Evolutionary conservation across 1,284 basidiomycete genomes (phyloP).

Genomic region (Cutaneotrichosporon curvatum): DNA sequence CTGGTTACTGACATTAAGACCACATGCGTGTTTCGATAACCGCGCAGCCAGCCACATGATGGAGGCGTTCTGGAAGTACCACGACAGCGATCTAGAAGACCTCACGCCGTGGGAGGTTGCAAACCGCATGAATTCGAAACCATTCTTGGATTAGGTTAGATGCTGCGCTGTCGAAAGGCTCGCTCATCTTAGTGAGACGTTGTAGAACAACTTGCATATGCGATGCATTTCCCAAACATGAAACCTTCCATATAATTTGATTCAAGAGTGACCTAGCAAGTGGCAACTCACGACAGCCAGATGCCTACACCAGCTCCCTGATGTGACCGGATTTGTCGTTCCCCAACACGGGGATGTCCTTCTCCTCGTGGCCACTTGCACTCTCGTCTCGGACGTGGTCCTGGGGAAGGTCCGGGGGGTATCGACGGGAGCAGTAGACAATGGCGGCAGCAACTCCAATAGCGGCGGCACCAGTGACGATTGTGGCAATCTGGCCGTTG

Average conservation of each 20-base stretch:
- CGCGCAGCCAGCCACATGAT: slow-evolving; percentile 25
- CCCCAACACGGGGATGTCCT: no score
- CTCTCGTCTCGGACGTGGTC: neutral
- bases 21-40: slow-evolving; percentile 42
- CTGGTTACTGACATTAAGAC: slow-evolving; percentile 15
- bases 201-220: no score
- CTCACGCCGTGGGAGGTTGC: slow-evolving; percentile 22
- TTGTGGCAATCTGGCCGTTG: slow-evolving; percentile 38
- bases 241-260: no score
- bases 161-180: no score
- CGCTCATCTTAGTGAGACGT: no score
- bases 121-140: slow-evolving; percentile 18
- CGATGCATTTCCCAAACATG: no score
- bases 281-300: no score
- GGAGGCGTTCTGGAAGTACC: slow-evolving; percentile 27
- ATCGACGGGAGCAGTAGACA: slow-evolving; percentile 24
- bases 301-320: no score
- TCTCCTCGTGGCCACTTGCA: no score
- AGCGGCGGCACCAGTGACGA: slow-evolving; percentile 27
- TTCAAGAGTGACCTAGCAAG: no score
- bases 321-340: no score
- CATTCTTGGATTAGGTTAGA: slow-evolving; percentile 19
- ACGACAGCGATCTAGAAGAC: slow-evolving; percentile 18
- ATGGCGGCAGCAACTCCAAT: slow-evolving; percentile 25
- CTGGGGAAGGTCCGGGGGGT: slow-evolving; percentile 14